These are phyloP conservation scores for Globisporangium paddicum DNA, from an alignment of 352 stramenopile genomes.

Conservation along the genomic window DNA sequence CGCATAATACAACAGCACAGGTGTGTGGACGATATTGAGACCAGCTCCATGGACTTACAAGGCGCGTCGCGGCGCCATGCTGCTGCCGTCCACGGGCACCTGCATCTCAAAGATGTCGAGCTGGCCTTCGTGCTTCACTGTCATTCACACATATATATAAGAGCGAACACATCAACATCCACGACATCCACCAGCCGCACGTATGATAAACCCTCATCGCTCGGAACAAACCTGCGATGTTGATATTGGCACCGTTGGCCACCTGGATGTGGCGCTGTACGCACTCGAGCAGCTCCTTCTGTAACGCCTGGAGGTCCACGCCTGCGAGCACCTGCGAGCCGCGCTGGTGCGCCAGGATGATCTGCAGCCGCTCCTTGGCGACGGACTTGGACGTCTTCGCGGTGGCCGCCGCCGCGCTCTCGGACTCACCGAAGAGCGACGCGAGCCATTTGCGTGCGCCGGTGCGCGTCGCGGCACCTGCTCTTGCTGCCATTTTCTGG, in stretches of 20 bases:
- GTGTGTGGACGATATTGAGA: background rate
- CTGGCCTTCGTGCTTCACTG: slow-evolving; percentile 85
- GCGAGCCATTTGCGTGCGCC: slow-evolving; percentile 79
- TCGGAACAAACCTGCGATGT: slow-evolving; percentile 69
- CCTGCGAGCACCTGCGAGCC: slow-evolving; percentile 79
- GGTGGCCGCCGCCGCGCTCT: slow-evolving; percentile 17
- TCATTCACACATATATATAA: background rate
- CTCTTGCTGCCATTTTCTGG: slow-evolving; percentile 37
- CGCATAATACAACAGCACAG: slow-evolving; percentile 6
- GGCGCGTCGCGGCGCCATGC: slow-evolving; percentile 9
- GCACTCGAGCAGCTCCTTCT: slow-evolving; percentile 81
- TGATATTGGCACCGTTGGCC: slow-evolving; percentile 83
- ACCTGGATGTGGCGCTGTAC: slow-evolving; percentile 87
- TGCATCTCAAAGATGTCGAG: slow-evolving; percentile 91
- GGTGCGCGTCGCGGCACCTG: slow-evolving; percentile 35
- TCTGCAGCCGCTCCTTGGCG: slow-evolving; percentile 86
- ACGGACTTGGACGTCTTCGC: slow-evolving; percentile 65
- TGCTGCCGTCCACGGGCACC: slow-evolving; percentile 71
- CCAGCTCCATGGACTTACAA: background rate
- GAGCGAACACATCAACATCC: background rate
- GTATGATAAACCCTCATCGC: too few relatives aligned
- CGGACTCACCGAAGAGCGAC: slow-evolving; percentile 62
- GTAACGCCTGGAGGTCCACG: slow-evolving; percentile 72
- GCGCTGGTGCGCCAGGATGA: slow-evolving; percentile 86
- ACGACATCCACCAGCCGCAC: background rate